Conservation (phyloP, 1,139 yeast species). For the Sugiyamaella neomexicana region DNA sequence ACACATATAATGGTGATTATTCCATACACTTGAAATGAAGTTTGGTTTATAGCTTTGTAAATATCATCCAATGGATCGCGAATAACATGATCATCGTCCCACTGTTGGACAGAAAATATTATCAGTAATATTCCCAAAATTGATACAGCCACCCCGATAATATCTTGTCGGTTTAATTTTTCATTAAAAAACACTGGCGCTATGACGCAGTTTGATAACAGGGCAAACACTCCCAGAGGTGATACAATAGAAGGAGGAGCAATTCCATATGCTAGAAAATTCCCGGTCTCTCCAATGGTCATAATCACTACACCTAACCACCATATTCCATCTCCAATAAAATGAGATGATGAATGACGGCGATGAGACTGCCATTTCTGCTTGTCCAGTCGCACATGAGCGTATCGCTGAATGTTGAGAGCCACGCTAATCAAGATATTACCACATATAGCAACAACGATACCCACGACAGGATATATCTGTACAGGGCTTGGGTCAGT, state of each 20-base stretch:
- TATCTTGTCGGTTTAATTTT: constrained; percentile 37
- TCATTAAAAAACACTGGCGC: constrained; percentile 49
- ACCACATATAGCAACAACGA: constrained; percentile 40
- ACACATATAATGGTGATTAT: constrained; percentile 29
- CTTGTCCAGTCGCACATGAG: constrained; percentile 36
- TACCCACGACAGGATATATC: constrained; percentile 36
- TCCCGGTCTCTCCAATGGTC: constrained; percentile 47
- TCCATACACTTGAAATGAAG: constrained; percentile 35
- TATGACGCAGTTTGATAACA: constrained; percentile 47
- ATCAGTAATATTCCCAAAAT: constrained; percentile 45
- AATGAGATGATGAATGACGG: neutral
- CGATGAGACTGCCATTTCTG: neutral
- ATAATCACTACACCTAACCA: constrained; percentile 46
- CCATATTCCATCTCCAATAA: constrained; percentile 39
- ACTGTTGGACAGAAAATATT: constrained; percentile 37
- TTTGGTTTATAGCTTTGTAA: constrained; percentile 33
- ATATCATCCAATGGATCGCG: constrained; percentile 37
- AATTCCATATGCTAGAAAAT: constrained; percentile 49
- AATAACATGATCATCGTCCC: constrained; percentile 14
- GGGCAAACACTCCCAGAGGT: constrained; percentile 49
- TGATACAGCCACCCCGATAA: constrained; percentile 44
- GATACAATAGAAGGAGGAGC: constrained; percentile 50
- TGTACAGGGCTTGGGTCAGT: constrained; percentile 1
- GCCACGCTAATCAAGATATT: constrained; percentile 43
- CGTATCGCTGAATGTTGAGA: constrained; percentile 44